These are phyloP conservation scores for Mycena rosella DNA, from an alignment of 768 basidiomycete genomes.

Conservation along the genomic window DNA sequence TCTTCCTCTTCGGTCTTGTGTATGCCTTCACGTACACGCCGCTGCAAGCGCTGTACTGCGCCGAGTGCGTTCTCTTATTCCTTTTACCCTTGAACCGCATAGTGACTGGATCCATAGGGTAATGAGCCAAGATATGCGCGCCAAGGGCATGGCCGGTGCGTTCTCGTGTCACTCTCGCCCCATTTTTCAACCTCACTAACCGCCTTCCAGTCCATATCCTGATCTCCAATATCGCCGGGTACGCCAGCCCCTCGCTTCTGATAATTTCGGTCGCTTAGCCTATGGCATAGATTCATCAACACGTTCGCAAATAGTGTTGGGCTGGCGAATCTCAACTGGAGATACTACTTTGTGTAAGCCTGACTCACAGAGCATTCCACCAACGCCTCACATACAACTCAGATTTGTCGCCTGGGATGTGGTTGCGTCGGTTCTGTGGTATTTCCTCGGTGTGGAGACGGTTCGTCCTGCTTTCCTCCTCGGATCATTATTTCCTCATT, in stretches of 20 bases:
- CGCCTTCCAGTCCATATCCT: constrained; percentile 38
- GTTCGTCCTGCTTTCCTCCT: constrained; percentile 7
- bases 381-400: background rate
- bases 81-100: background rate
- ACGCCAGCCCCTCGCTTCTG: background rate
- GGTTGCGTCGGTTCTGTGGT: constrained; percentile 40
- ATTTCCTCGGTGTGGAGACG: constrained; percentile 43
- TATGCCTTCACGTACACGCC: constrained; percentile 45
- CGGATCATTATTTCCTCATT: too few species aligned
- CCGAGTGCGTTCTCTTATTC: constrained; percentile 34
- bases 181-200: background rate
- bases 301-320: constrained; percentile 45
- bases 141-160: constrained; percentile 43
- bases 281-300: constrained; percentile 38
- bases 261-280: background rate
- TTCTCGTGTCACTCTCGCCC: background rate
- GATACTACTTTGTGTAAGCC: constrained; percentile 43
- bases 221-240: constrained; percentile 44
- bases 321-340: constrained; percentile 39
- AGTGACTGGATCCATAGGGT: constrained; percentile 28
- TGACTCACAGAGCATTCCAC: background rate
- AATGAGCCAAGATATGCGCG: constrained; percentile 45
- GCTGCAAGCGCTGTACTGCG: constrained; percentile 44
- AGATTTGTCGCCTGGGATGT: constrained; percentile 44
- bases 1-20: constrained; percentile 42